phyloP scores from a whole-genome alignment of 2,329 filamentous ascomycete species.

The Cordyceps fumosorosea region DNA sequence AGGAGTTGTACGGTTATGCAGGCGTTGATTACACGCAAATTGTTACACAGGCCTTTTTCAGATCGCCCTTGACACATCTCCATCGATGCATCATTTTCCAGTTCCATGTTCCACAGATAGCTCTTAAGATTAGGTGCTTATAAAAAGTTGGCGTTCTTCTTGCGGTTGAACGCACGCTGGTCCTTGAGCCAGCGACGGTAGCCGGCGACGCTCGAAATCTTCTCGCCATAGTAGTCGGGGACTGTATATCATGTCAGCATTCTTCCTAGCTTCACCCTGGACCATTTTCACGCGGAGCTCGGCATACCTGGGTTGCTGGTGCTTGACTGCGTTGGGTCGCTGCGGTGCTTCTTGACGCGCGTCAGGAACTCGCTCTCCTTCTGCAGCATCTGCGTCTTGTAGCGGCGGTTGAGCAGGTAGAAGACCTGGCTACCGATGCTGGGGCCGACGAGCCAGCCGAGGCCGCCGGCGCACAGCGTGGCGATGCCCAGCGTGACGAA shows the following conservation, averaged over 20 bases:
- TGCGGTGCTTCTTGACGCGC: constrained; percentile 83
- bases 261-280: no score
- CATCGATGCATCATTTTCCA: constrained; percentile 10
- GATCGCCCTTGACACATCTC: constrained; percentile 12
- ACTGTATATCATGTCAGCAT: constrained; percentile 40
- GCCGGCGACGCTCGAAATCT: constrained; percentile 86
- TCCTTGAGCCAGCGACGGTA: constrained; percentile 97
- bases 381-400: constrained; percentile 66
- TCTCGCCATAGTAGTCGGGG: constrained; percentile 97
- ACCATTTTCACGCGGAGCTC: no score
- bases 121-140: constrained; percentile 26
- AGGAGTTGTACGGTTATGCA: constrained; percentile 20
- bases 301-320: constrained; percentile 70
- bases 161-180: constrained; percentile 93
- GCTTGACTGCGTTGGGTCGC: constrained; percentile 83
- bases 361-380: constrained; percentile 95
- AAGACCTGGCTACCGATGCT: constrained; percentile 75
- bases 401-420: constrained; percentile 64
- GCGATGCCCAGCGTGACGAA: constrained; percentile 78
- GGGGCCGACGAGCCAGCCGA: constrained; percentile 84
- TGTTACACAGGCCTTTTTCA: constrained; percentile 7
- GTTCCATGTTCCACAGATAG: background rate
- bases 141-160: constrained; percentile 66
- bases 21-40: constrained; percentile 7
- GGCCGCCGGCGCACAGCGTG: constrained; percentile 67